These are phyloP conservation scores for Dendrostoma leiphaemia DNA, from an alignment of 2,329 filamentous ascomycete species.

Conservation along the genomic window DNA sequence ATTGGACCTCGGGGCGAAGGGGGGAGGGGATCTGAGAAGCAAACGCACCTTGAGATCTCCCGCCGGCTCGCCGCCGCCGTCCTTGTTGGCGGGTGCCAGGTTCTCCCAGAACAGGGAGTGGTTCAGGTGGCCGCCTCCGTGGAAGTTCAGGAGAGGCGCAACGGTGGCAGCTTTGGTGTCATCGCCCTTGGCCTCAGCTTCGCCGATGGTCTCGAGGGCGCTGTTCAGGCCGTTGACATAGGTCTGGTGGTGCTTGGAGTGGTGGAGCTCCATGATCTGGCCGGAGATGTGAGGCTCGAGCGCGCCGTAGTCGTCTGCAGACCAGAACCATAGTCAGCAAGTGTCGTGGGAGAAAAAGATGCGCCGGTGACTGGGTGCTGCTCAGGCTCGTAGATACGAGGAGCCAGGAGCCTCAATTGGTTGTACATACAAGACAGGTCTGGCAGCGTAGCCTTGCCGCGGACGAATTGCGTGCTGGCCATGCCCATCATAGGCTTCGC, in stretches of 20 bases:
- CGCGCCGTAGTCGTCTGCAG: constrained; percentile 87
- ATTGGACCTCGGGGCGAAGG: too few relatives aligned
- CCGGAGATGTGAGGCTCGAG: constrained; percentile 80
- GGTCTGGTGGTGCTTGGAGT: constrained; percentile 75
- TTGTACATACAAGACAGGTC: constrained; percentile 64
- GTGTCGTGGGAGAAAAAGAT: too few relatives aligned
- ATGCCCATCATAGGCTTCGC: constrained; percentile 62
- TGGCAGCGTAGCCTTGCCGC: constrained; percentile 89
- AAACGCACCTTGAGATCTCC: constrained; percentile 55
- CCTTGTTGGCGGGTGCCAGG: constrained; percentile 65
- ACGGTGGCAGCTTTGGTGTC: constrained; percentile 46
- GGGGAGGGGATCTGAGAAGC: too few relatives aligned
- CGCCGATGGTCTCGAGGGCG: constrained; percentile 58
- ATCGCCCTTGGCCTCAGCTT: constrained; percentile 64
- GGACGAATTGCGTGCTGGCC: constrained; percentile 73
- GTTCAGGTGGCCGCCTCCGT: constrained; percentile 91
- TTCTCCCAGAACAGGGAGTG: constrained; percentile 93
- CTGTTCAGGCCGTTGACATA: constrained; percentile 76
- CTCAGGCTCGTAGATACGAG: too few relatives aligned
- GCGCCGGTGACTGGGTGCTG: not conserved
- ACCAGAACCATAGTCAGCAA: not conserved
- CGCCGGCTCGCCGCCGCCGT: constrained; percentile 58
- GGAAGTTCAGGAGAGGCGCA: constrained; percentile 70
- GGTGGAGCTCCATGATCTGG: constrained; percentile 80
- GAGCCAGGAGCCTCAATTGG: too few relatives aligned